Evolutionary conservation across 78 protist genomes (phyloP).

Genomic region (Planoprotostelium fungivorum): DNA sequence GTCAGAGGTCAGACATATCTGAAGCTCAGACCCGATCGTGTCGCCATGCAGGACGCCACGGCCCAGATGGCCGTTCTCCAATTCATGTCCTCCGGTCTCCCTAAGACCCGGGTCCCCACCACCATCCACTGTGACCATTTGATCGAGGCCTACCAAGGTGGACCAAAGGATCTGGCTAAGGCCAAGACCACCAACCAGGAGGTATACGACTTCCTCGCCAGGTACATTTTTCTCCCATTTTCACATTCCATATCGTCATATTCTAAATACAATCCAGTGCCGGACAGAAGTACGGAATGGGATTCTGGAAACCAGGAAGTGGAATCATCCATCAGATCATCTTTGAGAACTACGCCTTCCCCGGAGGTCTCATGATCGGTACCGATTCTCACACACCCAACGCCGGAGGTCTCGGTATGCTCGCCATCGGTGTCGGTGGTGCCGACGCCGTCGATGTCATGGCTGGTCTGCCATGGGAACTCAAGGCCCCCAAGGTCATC

Average conservation of each 20-base stretch:
- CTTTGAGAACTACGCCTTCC: conserved; percentile 93
- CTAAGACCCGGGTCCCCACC: conserved; percentile 86
- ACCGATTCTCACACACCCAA: conserved; percentile 89
- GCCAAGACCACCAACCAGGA: conserved; percentile 79
- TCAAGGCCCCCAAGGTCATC: conserved; percentile 92
- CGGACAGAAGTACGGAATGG: conserved; percentile 77
- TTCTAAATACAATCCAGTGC: neutral
- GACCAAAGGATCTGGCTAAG: conserved; percentile 49
- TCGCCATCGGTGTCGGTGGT: conserved; percentile 91
- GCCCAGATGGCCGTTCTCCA: conserved; percentile 95
- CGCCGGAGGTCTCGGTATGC: conserved; percentile 89
- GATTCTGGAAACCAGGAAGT: conserved; percentile 93
- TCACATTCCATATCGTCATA: neutral
- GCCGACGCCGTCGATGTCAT: conserved; percentile 97
- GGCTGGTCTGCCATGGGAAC: conserved; percentile 93
- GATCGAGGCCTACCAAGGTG: conserved; percentile 83
- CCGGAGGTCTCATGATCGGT: conserved; percentile 92
- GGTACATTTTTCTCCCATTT: neutral
- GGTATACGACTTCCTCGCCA: conserved; percentile 87
- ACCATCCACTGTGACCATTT: conserved; percentile 96
- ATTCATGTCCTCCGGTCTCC: conserved; percentile 88
- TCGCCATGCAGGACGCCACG: conserved; percentile 91
- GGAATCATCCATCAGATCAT: conserved; percentile 96
- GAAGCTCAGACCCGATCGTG: conserved; percentile 90
- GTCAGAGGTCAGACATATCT: conserved; percentile 84